These are phyloP conservation scores for Lunularia cruciata DNA, from an alignment of 225 moss, liverwort and hornwort species.

Conservation along the genomic window DNA sequence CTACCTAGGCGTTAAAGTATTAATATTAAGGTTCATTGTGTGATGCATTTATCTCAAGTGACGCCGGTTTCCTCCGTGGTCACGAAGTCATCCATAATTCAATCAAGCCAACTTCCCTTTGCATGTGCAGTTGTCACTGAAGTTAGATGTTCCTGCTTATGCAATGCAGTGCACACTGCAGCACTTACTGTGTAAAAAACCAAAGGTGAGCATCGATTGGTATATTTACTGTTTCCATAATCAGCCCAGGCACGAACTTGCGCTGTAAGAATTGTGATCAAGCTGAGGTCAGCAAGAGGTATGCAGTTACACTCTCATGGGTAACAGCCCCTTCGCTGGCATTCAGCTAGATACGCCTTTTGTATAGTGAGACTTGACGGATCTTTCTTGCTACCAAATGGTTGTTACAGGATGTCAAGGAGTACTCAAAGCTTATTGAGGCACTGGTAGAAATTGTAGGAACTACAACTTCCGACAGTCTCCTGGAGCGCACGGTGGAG, in stretches of 20 bases:
- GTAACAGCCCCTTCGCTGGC: no score
- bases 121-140: constrained; percentile 36
- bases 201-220: constrained; percentile 27
- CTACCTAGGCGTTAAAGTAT: no score
- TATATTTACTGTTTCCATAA: no score
- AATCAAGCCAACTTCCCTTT: neutral
- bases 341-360: no score
- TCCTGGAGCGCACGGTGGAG: constrained; percentile 28
- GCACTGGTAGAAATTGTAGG: constrained; percentile 44
- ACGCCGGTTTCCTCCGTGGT: no score
- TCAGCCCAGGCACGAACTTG: no score
- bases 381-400: no score
- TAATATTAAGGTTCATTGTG: no score
- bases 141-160: constrained; percentile 35
- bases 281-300: neutral
- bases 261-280: no score
- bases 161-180: constrained; percentile 37
- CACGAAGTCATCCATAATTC: no score
- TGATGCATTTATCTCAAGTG: no score
- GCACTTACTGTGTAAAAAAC: constrained; percentile 25
- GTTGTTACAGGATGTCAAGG: constrained; percentile 35
- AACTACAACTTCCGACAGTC: constrained; percentile 1
- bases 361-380: neutral
- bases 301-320: no score
- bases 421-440: constrained; percentile 30